phyloP scores from a whole-genome alignment of 352 stramenopile genomes.

The Phytophthora tentaculata region DNA sequence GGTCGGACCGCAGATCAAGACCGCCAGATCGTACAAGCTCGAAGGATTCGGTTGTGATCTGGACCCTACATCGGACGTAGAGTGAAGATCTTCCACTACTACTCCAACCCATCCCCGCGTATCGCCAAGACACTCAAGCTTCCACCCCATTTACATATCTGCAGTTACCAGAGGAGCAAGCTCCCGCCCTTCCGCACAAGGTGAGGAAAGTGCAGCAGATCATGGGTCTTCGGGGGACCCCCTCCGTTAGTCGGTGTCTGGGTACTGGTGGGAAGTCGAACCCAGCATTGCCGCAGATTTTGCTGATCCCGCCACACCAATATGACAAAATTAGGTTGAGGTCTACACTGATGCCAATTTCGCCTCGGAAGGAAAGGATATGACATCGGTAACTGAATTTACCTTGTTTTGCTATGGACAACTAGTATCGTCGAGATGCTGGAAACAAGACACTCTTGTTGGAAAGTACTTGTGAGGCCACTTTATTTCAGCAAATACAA shows the following conservation, averaged over 20 bases:
- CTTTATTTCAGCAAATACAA: not conserved
- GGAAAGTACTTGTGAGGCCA: slow-evolving; percentile 19
- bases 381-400: slow-evolving; percentile 23
- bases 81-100: not conserved
- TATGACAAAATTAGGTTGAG: slow-evolving; percentile 18
- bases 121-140: not conserved
- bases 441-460: slow-evolving; percentile 19
- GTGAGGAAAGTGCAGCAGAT: too few species aligned
- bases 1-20: not conserved
- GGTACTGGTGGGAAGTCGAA: too few species aligned
- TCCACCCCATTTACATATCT: not conserved
- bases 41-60: not conserved
- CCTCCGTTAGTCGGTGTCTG: too few species aligned
- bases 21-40: not conserved
- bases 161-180: too few species aligned
- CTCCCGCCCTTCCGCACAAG: too few species aligned
- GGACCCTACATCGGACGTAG: not conserved
- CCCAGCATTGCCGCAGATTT: too few species aligned
- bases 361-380: slow-evolving; percentile 12
- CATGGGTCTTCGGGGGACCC: too few species aligned
- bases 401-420: slow-evolving; percentile 19
- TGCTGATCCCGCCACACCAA: not conserved
- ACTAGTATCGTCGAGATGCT: slow-evolving; percentile 19
- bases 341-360: slow-evolving; percentile 25
- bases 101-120: not conserved